Conservation (phyloP, 2,329 filamentous ascomycete genomes). For the Ophiostoma sp. region DNA sequence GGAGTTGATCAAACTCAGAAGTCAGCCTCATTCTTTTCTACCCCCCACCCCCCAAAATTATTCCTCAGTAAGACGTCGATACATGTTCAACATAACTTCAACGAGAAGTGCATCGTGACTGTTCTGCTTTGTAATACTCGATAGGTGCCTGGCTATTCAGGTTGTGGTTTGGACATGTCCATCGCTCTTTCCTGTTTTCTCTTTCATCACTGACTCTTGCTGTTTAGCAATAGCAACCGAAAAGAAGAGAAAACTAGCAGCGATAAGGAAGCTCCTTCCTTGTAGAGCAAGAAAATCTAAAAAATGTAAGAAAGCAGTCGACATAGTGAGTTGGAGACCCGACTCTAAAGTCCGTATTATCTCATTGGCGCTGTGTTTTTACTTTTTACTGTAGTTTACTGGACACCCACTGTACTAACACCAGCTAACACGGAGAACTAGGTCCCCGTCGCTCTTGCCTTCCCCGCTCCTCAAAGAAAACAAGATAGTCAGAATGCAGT, state of each 20-base stretch:
- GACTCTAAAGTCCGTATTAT: slow-evolving; percentile 5
- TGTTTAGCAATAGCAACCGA: background rate
- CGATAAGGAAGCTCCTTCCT: slow-evolving; percentile 2
- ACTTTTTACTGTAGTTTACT: too few relatives aligned
- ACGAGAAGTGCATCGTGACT: background rate
- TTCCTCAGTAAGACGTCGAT: background rate
- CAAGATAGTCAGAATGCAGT: slow-evolving; percentile 1
- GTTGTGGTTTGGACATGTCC: background rate
- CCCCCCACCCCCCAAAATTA: too few relatives aligned
- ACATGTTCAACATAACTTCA: too few relatives aligned
- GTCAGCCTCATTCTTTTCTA: background rate
- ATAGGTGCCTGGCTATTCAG: background rate
- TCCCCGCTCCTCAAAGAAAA: slow-evolving; percentile 12
- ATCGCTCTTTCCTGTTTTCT: background rate
- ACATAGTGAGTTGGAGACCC: background rate
- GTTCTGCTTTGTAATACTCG: background rate
- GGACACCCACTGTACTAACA: background rate
- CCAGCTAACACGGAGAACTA: background rate
- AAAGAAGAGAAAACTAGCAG: background rate
- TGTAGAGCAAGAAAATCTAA: background rate
- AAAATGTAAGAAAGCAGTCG: background rate
- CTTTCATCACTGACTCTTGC: background rate
- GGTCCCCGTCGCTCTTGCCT: background rate
- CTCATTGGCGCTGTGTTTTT: background rate
- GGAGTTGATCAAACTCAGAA: too few relatives aligned